Evolutionary conservation across 2,329 filamentous ascomycete species (phyloP), one percentile per base, ranked within the genome.

Genomic region (Colletotrichum falcatum): DNA sequence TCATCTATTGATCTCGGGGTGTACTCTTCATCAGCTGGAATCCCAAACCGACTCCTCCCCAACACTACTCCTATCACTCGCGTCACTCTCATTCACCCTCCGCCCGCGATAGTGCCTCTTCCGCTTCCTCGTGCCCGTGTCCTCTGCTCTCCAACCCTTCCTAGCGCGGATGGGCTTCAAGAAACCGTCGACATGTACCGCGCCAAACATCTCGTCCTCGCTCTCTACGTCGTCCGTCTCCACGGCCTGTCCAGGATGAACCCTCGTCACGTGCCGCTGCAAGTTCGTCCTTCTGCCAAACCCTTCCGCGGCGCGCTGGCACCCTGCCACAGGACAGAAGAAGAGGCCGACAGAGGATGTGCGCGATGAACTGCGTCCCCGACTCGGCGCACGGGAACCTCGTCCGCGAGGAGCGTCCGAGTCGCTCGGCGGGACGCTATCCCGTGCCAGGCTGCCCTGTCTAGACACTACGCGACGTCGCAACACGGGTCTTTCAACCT

Each of bases 101-200:
- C 56, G 42, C 63, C 69, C 60, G 2, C 69, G 60, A 37, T 65
- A 71, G 51, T 71, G 66, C 30, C 60, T 65, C 60, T 71, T 71
- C 9, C 69, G 69, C 66, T 71, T 71, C 60, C 69, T 71, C 37
- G n/a, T 28, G 5, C 60, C 60, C 39, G 55, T 44, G 7, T 71
- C 69, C 42, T 71, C 69, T 2, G 66, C 69, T 20, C 69, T 54
- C 87, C 86, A 89, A 0, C 86, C 87, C 53, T 76, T 79, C 8
- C 83, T 80, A 0, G 82, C 78, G 67, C 82, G 80, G 62, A 93
- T 84, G 5, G 87, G 85, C 75, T 83, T 82, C 74, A 94, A 74
- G 75, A 92, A 94, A 0, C 91, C 89, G 77, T 94, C 91, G 1
- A 89, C 85, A 74, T 93, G 91, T 26, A 93, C 88, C 0, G 84